phyloP scores from a whole-genome alignment of 164 flowering plant genomes.

The Cinnamomum chago region DNA sequence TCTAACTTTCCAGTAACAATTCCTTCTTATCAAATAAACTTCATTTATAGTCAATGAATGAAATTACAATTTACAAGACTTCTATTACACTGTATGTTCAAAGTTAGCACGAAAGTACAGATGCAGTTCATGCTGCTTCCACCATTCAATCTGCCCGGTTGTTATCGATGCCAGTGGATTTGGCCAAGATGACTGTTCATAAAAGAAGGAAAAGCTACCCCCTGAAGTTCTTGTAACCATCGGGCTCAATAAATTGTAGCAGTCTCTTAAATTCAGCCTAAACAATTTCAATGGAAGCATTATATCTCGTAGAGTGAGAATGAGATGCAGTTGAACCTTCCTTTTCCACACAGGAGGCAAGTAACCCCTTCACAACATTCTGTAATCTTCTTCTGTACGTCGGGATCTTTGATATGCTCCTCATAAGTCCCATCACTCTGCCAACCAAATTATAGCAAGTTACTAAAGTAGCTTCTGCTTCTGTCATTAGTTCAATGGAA shows the following conservation, averaged over 20 bases:
- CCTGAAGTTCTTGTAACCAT: background rate
- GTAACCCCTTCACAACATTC: conserved; percentile 54
- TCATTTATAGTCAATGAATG: background rate
- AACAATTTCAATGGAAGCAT: conserved; percentile 21
- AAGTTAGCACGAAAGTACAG: background rate
- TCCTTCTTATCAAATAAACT: no score
- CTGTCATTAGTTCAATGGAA: background rate
- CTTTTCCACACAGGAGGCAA: conserved; percentile 28
- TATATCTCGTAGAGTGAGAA: conserved; percentile 18
- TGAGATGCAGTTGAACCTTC: conserved; percentile 19
- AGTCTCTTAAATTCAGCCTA: background rate
- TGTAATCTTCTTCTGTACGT: conserved; percentile 67
- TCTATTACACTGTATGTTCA: background rate
- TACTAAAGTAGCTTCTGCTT: background rate
- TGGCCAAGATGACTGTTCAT: no score
- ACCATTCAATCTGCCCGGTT: background rate
- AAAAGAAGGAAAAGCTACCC: background rate
- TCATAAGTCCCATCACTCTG: conserved; percentile 69
- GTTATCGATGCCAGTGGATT: background rate
- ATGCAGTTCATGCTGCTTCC: background rate
- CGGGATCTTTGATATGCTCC: conserved; percentile 69
- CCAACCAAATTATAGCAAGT: conserved; percentile 2
- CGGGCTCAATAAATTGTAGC: background rate
- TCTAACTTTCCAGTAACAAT: no score
- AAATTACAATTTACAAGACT: background rate